Evolutionary conservation across 208 protist genomes (phyloP).

Genomic region (Herpetomonas samuelpessoai): DNA sequence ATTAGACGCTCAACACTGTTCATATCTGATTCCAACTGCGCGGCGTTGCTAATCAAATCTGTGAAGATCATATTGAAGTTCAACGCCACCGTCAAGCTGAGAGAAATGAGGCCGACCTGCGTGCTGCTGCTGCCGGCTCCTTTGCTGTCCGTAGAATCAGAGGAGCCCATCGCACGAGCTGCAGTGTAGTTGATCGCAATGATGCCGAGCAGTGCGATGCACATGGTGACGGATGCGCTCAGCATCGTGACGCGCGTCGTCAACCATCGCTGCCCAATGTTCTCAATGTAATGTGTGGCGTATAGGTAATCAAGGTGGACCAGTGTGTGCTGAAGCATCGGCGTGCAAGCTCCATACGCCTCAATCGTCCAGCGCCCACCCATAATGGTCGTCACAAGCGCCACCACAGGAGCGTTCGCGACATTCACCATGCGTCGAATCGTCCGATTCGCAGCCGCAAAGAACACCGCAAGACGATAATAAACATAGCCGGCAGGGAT

Average conservation of each 20-base stretch:
- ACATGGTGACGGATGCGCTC: constrained; percentile 55
- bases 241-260: constrained; percentile 82
- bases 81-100: constrained; percentile 70
- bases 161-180: constrained; percentile 10
- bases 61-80: constrained; percentile 39
- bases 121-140: too few relatives aligned
- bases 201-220: constrained; percentile 41
- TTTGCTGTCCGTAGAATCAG: too few relatives aligned
- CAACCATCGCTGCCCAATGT: constrained; percentile 80
- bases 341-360: constrained; percentile 47
- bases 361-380: constrained; percentile 79
- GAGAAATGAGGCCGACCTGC: constrained; percentile 53
- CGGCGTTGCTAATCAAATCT: constrained; percentile 23
- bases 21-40: constrained; percentile 61
- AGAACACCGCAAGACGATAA: too few relatives aligned
- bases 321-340: constrained; percentile 27
- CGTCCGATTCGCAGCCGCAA: too few relatives aligned
- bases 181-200: constrained; percentile 30
- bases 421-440: too few relatives aligned
- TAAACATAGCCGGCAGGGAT: constrained; percentile 28
- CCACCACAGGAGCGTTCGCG: too few relatives aligned
- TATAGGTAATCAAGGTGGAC: constrained; percentile 45
- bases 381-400: constrained; percentile 90
- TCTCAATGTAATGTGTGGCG: constrained; percentile 41
- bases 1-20: constrained; percentile 69